Evolutionary conservation across 192 early-diverging fungal genomes (phyloP).

Genomic region (Funneliformis geosporum): DNA sequence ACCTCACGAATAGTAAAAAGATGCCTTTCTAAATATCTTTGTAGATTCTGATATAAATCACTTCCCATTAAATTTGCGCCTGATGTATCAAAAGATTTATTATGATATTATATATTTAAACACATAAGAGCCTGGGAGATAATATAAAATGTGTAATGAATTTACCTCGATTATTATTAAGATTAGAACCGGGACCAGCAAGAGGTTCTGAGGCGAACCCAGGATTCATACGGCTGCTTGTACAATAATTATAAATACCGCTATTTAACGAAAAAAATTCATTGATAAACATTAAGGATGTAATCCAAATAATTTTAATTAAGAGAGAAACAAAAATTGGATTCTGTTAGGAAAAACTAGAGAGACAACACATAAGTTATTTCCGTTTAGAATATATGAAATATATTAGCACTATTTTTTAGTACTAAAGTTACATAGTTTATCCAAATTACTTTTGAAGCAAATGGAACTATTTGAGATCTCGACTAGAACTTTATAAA

Average conservation of each 20-base stretch:
- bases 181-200: slow-evolving; percentile 5
- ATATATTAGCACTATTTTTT: not conserved
- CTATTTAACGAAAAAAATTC: slow-evolving; percentile 35
- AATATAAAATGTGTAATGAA: not conserved
- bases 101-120: not conserved
- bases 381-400: not conserved
- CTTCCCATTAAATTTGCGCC: slow-evolving; percentile 59
- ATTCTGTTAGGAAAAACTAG: too few relatives aligned
- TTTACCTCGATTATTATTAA: slow-evolving; percentile 31
- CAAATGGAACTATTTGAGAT: not conserved
- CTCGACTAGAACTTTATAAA: not conserved
- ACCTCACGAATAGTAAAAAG: slow-evolving; percentile 51
- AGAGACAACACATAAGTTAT: not conserved
- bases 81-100: slow-evolving; percentile 25
- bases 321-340: too few relatives aligned
- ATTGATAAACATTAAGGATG: not conserved
- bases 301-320: not conserved
- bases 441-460: not conserved
- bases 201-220: slow-evolving; percentile 32
- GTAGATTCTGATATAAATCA: slow-evolving; percentile 54
- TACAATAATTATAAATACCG: slow-evolving; percentile 79
- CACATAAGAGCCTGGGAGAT: not conserved
- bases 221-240: slow-evolving; percentile 42
- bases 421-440: not conserved
- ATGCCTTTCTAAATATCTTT: slow-evolving; percentile 57